phyloP scores from a whole-genome alignment of 176 grass and related monocot genomes.

The Otatea glauca region DNA sequence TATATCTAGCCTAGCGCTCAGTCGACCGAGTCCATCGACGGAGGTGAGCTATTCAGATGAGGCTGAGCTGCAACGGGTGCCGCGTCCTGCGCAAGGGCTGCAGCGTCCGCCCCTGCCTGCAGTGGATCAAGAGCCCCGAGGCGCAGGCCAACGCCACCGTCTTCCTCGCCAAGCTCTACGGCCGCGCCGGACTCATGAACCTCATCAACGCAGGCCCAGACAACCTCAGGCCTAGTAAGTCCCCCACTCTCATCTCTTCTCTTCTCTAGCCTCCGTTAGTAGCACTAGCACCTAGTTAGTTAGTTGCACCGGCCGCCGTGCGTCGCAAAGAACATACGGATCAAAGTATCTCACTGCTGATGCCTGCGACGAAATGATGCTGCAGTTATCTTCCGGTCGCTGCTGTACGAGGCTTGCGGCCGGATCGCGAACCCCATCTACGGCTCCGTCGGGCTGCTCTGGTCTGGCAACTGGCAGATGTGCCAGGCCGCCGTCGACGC shows the following conservation, averaged over 20 bases:
- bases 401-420: conserved; percentile 70
- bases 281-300: too few relatives aligned
- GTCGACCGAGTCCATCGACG: too few relatives aligned
- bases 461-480: conserved; percentile 60
- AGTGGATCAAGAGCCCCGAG: conserved; percentile 62
- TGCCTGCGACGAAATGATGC: too few relatives aligned
- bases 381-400: conserved; percentile 64
- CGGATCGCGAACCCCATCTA: conserved; percentile 67
- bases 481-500: conserved; percentile 66
- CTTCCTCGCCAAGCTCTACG: conserved; percentile 80
- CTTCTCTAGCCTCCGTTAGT: too few relatives aligned
- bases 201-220: conserved; percentile 59
- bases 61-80: too few relatives aligned
- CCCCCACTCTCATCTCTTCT: too few relatives aligned
- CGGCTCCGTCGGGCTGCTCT: conserved; percentile 62
- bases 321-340: too few relatives aligned
- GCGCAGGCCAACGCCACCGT: conserved; percentile 66
- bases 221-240: conserved; percentile 45
- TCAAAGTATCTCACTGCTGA: too few relatives aligned
- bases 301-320: not conserved
- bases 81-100: too few relatives aligned
- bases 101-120: conserved; percentile 48
- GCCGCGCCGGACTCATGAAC: conserved; percentile 63
- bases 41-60: too few relatives aligned
- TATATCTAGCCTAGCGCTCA: too few relatives aligned